Base-by-base conservation (phyloP, 345 rosid genomes). In the Pugionium cornutum region DNA sequence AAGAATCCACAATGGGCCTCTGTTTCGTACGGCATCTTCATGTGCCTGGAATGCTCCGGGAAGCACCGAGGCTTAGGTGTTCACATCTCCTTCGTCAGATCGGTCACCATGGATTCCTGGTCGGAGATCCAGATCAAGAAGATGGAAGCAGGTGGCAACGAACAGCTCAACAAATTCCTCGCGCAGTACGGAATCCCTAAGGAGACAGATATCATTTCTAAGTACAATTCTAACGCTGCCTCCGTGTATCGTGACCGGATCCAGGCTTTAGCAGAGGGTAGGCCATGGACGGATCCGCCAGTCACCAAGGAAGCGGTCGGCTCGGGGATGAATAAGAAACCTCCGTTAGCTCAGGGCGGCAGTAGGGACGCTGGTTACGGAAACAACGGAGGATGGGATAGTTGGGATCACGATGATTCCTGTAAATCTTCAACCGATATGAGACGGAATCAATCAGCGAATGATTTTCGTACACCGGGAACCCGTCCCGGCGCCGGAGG, bases 1-100 rank as follows among this genome's bases (percentile, higher is more conserved):
- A 94, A 88, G 82, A 90, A 94, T 65, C 99, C 99, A 9, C 97
- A 94, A 81, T 94, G 97, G 99, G 99, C 96, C 6, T 94, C 97
- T 27, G 96, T 94, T 27, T 90, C 97, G 3, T 90, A 94, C 76
- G 97, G 97, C 27, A 76, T 94, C 62, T 94, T 94, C 86, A 94
- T 90, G 97, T 94, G 99, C 68, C 79, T 94, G 37, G 99, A 94
- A 70, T 94, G 99, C 89, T 94, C 99, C 41, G 99, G 99, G 40
- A 90, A 90, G 79, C 99, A 94, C 79, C 90, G 97, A 6, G 97
- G 99, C 67, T 85, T 94, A 56, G 99, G 99, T 29, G 99, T 90
- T 27, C 99, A 94, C 86, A 94, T 88, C 72, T 94, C 99, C 43
- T 94, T 94, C 75, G 99, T 94, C 83, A 86, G 99, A 83, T 94